A percentile compares a stretch with the other conserved stretches of the same genome.
Conservation (phyloP, 2,329 filamentous ascomycete species). For the Aspergillus arachidicola region DNA sequence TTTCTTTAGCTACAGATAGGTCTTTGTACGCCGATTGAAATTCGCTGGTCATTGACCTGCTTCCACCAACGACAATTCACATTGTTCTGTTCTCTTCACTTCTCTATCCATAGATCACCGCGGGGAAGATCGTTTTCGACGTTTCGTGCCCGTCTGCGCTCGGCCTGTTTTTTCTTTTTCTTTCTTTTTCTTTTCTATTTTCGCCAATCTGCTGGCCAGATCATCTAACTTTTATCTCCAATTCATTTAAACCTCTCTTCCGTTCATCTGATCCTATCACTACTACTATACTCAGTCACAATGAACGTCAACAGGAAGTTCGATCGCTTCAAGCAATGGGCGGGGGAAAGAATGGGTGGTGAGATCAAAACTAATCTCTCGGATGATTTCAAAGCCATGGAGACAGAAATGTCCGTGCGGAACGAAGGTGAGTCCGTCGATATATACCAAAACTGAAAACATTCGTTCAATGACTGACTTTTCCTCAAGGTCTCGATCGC, state of each 20-base stretch:
- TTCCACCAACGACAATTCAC: background rate
- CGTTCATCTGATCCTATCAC: background rate
- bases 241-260: conserved; percentile 5
- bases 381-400: conserved; percentile 87
- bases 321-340: conserved; percentile 97
- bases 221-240: conserved; percentile 3
- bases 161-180: background rate
- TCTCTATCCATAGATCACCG: background rate
- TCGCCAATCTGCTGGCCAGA: conserved; percentile 7
- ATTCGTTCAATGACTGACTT: conserved; percentile 17
- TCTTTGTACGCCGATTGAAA: background rate
- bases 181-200: background rate
- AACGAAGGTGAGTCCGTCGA: conserved; percentile 69
- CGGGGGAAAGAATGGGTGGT: conserved; percentile 91
- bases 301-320: conserved; percentile 82
- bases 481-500: conserved; percentile 78
- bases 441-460: background rate
- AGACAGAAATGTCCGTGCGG: conserved; percentile 85
- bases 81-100: conserved; percentile 3
- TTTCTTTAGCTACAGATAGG: conserved; percentile 1
- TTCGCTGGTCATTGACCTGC: background rate
- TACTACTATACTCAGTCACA: conserved; percentile 20
- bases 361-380: conserved; percentile 85
- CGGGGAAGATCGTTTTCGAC: no score
- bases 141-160: background rate